These are phyloP conservation scores for Bolboschoenus planiculmis DNA, from an alignment of 176 grass and related monocot species.

Conservation along the genomic window DNA sequence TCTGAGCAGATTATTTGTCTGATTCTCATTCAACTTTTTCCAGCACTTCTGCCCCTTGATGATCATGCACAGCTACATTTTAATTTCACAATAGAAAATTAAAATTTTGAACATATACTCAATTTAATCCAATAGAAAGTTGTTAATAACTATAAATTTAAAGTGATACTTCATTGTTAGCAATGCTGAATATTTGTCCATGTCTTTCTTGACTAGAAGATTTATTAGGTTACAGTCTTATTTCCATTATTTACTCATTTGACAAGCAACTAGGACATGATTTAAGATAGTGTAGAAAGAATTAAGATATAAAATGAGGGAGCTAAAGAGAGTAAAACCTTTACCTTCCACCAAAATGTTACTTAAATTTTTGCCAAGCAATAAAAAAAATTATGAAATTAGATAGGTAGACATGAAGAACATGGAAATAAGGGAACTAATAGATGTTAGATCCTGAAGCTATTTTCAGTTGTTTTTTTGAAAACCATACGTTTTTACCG, in stretches of 20 bases:
- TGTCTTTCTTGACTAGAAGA: background rate
- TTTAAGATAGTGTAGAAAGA: too few species aligned
- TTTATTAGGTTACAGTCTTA: too few species aligned
- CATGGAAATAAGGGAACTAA: background rate
- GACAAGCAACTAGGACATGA: too few species aligned
- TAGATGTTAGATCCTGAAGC: background rate
- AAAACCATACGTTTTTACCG: background rate
- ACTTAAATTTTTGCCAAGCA: background rate
- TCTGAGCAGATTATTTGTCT: constrained; percentile 28
- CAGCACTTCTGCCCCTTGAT: constrained; percentile 48
- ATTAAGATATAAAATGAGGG: background rate
- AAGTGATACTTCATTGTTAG: background rate
- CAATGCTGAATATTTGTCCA: background rate
- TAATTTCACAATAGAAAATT: background rate
- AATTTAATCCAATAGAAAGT: background rate
- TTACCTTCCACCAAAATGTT: background rate
- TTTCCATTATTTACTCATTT: too few species aligned
- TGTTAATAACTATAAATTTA: background rate
- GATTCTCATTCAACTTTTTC: constrained; percentile 41
- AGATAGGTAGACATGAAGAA: background rate
- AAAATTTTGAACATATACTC: background rate
- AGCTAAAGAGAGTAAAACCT: background rate
- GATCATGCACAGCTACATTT: background rate
- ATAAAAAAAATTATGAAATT: background rate
- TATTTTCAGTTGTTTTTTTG: background rate